A percentile compares a stretch with the other conserved stretches of the same genome.
Evolutionary conservation across 768 basidiomycete species (phyloP).

Genomic region (Mycena amicta): DNA sequence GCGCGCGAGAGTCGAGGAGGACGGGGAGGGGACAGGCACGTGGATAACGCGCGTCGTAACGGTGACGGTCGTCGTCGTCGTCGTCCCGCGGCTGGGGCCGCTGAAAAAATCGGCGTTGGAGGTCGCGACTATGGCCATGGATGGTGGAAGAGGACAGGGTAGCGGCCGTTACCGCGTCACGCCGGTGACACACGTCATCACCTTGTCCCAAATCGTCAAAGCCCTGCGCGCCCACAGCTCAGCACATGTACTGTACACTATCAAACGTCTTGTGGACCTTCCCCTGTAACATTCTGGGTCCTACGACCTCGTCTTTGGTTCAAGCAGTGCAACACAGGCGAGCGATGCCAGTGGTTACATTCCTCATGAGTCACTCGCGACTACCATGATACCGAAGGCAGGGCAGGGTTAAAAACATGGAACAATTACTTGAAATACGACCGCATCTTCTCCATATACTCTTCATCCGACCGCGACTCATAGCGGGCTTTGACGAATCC

Average conservation of each 20-base stretch:
- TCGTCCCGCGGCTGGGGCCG: background rate
- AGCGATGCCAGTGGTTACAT: too few relatives aligned
- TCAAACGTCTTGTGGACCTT: too few relatives aligned
- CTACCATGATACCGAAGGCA: too few relatives aligned
- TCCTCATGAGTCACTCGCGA: too few relatives aligned
- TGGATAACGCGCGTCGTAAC: background rate
- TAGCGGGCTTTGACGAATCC: slow-evolving; percentile 27
- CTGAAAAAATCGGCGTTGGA: background rate
- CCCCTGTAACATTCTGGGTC: too few relatives aligned
- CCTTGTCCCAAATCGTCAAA: background rate
- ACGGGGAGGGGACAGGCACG: background rate
- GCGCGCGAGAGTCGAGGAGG: background rate
- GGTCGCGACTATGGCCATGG: background rate
- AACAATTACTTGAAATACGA: too few relatives aligned
- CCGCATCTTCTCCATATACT: slow-evolving; percentile 26
- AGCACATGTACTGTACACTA: too few relatives aligned
- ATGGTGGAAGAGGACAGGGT: background rate
- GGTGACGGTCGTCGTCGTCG: background rate
- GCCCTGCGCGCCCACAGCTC: too few relatives aligned
- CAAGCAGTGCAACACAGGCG: too few relatives aligned
- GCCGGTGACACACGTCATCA: background rate
- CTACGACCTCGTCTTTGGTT: too few relatives aligned
- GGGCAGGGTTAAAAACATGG: too few relatives aligned
- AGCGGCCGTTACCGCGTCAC: background rate
- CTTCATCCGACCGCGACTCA: slow-evolving; percentile 17